Conservation (phyloP, 2,329 filamentous ascomycete genomes). For the Gaeumannomyces tritici region DNA sequence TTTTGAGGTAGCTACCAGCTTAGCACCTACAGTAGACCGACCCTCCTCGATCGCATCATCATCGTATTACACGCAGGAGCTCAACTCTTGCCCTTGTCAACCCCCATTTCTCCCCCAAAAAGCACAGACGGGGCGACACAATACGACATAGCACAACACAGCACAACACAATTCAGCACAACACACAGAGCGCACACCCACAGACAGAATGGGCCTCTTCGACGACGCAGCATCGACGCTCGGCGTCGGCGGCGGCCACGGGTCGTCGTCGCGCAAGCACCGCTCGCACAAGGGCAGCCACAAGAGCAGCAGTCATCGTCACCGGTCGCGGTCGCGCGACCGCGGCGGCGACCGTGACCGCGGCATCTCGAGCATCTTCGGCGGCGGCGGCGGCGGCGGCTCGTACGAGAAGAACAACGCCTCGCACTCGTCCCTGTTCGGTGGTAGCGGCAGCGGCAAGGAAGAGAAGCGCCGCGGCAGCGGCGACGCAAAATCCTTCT, state of each 20-base stretch:
- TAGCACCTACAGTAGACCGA: no score
- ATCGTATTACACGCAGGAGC: not conserved
- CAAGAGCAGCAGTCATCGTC: constrained; percentile 21
- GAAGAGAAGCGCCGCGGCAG: constrained; percentile 32
- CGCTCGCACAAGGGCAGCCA: constrained; percentile 9
- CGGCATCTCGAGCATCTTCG: constrained; percentile 11
- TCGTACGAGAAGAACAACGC: constrained; percentile 10
- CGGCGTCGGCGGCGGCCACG: constrained; percentile 15
- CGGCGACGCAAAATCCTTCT: constrained; percentile 20
- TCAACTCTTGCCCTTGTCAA: no score
- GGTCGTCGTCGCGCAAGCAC: constrained; percentile 11
- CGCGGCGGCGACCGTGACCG: no score
- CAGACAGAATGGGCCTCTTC: constrained; percentile 21
- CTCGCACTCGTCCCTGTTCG: constrained; percentile 22
- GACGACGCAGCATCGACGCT: constrained; percentile 22
- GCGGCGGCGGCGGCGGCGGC: constrained; percentile 10
- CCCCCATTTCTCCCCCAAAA: not conserved
- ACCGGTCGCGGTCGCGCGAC: constrained; percentile 22
- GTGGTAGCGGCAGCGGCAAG: constrained; percentile 15
- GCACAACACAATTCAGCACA: no score
- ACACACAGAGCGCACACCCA: not conserved
- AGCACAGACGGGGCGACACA: not conserved
- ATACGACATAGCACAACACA: no score
- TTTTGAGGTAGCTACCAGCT: no score
- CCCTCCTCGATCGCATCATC: no score